Conservation (phyloP, 2,329 filamentous ascomycete species). For the Aureobasidium namibiae region DNA sequence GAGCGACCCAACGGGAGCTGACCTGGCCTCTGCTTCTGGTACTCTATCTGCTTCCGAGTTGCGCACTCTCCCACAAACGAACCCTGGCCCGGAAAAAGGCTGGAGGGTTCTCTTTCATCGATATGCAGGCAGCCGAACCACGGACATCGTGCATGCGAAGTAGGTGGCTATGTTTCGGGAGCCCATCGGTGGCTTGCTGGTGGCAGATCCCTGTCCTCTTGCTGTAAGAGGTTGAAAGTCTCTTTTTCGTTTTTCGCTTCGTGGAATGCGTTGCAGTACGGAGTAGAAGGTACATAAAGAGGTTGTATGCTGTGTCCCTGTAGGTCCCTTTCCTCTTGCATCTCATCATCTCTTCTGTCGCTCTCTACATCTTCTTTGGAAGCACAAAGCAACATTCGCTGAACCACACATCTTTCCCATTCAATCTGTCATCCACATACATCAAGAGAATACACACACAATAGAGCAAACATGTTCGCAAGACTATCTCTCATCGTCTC, state of each 20-base stretch:
- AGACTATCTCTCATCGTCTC: constrained; percentile 5
- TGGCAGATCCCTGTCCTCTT: not conserved
- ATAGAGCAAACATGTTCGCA: constrained; percentile 7
- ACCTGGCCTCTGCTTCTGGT: not conserved
- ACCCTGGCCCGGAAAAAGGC: not conserved
- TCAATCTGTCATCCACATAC: not conserved
- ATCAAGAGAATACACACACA: not conserved
- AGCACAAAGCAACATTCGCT: constrained; percentile 1
- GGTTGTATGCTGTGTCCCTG: not conserved
- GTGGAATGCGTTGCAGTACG: not conserved
- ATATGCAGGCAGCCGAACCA: not conserved
- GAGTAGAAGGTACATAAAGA: constrained; percentile 6
- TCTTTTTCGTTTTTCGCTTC: not conserved
- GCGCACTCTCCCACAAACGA: not conserved
- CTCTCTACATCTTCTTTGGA: not conserved
- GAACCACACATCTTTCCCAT: not conserved
- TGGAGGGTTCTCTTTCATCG: not conserved
- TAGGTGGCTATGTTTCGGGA: not conserved
- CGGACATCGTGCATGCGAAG: constrained; percentile 1
- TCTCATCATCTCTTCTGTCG: not conserved
- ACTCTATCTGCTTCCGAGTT: constrained; percentile 1
- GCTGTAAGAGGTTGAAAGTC: constrained; percentile 1
- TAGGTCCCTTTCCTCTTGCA: not conserved
- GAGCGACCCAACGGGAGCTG: not conserved
- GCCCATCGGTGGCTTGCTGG: not conserved